Evolutionary conservation across 257 asterid species (phyloP), one percentile per base, ranked within the genome.

Genomic region (Penstemon davidsonii): DNA sequence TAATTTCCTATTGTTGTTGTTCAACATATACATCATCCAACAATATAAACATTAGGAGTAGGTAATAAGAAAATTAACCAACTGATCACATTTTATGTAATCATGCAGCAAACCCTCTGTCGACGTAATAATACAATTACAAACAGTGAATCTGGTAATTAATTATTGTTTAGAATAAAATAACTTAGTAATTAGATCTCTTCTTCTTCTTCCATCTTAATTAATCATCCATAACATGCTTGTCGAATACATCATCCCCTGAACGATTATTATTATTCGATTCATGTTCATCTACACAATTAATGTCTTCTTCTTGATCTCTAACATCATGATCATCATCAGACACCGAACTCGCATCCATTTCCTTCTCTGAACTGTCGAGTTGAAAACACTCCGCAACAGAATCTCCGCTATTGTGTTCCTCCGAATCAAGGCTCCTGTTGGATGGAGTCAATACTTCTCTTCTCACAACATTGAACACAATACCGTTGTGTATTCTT

Each of bases 391-490:
- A 87, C 74, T 92, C 98, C 0, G 87, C 85, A 13, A 73, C 74
- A 1, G 87, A 78, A 54, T 80, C 86, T 25, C 33, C 33, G 78
- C 79, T 68, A 40, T 67, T 74, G 52, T 76, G 72, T 62, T 79
- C 33, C 33, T 25, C 88, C 9, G 89, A 87, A 55, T 86, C 96
- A 1, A 40, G 82, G 70, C 92, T 84, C 82, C 85, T 60, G 59
- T 47, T 80, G 39, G 95, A 76, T 0, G 98, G 90, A 3, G 97
- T 82, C 79, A 92, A 33, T 44, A 46, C 87, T 19, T 85, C 97
- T 70, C 80, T 90, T 79, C 84, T 88, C 60, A 93, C 97, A 36
- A 93, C 87, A 15, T 87, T 93, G 67, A 93, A 87, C 55, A 90
- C 86, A 73, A 93, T 93, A 11, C 99, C 97, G 8, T 88, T 87